Conservation (phyloP, 2,329 filamentous ascomycete genomes). For the Beauveria rudraprayagi region DNA sequence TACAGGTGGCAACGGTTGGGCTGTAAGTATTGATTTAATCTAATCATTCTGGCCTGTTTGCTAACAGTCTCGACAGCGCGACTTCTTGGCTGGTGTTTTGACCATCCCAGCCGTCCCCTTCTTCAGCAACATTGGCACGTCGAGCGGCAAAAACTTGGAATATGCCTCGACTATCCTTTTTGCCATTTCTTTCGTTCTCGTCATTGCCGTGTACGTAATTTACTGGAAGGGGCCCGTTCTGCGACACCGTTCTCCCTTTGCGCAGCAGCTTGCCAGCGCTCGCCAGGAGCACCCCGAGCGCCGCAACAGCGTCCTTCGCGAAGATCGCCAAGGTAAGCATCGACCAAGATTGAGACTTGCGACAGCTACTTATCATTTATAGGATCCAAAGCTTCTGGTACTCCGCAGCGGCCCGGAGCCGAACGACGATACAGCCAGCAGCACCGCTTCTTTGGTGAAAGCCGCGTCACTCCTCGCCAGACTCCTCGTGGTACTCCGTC, state of each 20-base stretch:
- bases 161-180: constrained; percentile 58
- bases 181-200: constrained; percentile 52
- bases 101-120: constrained; percentile 61
- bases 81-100: constrained; percentile 65
- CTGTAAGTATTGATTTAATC: constrained; percentile 19
- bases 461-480: constrained; percentile 29
- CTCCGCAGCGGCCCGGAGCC: constrained; percentile 14
- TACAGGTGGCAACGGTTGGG: constrained; percentile 68
- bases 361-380: constrained; percentile 10
- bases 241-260: constrained; percentile 55
- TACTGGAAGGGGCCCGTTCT: constrained; percentile 57
- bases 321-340: constrained; percentile 13
- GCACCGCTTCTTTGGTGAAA: constrained; percentile 34
- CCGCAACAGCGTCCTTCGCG: constrained; percentile 20
- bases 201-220: constrained; percentile 56
- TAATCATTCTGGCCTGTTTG: background rate
- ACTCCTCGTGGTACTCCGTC: constrained; percentile 31
- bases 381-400: constrained; percentile 19
- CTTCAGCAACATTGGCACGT: constrained; percentile 47
- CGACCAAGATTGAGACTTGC: background rate
- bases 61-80: constrained; percentile 31
- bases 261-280: constrained; percentile 49
- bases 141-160: constrained; percentile 42
- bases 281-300: constrained; percentile 25
- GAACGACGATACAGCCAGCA: constrained; percentile 30